These are phyloP conservation scores for Pleoardoris graminearum DNA, from an alignment of 2,329 filamentous ascomycete species.

Conservation along the genomic window DNA sequence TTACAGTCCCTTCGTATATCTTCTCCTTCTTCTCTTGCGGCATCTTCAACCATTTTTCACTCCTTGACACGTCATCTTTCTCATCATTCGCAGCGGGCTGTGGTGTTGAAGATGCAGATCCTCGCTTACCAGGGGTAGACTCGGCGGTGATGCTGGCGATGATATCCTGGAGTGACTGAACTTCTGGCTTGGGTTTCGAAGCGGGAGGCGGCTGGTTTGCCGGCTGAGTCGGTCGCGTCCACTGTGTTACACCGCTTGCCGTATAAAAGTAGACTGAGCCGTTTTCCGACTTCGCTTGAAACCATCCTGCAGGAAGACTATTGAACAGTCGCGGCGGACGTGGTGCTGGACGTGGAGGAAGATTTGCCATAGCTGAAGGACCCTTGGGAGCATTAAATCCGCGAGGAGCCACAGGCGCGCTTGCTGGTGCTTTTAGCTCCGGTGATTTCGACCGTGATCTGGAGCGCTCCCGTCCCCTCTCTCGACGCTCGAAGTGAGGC, in stretches of 20 bases:
- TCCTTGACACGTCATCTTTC: conserved; percentile 54
- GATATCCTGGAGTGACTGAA: conserved; percentile 74
- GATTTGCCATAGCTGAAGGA: conserved; percentile 52
- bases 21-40: conserved; percentile 88
- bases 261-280: conserved; percentile 87
- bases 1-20: conserved; percentile 89
- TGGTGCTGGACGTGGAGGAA: conserved; percentile 53
- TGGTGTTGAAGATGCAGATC: conserved; percentile 66
- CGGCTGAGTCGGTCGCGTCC: conserved; percentile 74
- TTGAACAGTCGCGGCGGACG: conserved; percentile 59
- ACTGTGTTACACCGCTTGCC: conserved; percentile 71
- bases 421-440: conserved; percentile 44
- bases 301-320: conserved; percentile 83
- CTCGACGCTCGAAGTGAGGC: conserved; percentile 66
- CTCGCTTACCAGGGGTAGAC: conserved; percentile 56
- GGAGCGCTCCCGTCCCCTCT: conserved; percentile 53
- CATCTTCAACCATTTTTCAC: conserved; percentile 71
- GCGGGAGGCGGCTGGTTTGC: conserved; percentile 62
- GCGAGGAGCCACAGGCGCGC: conserved; percentile 51
- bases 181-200: conserved; percentile 69
- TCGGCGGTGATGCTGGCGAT: conserved; percentile 77
- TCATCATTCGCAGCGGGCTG: conserved; percentile 60
- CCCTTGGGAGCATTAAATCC: conserved; percentile 61
- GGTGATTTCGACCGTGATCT: conserved; percentile 55
- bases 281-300: conserved; percentile 65